Conservation (phyloP, 768 basidiomycete genomes). For the Saitozyma sp. region DNA sequence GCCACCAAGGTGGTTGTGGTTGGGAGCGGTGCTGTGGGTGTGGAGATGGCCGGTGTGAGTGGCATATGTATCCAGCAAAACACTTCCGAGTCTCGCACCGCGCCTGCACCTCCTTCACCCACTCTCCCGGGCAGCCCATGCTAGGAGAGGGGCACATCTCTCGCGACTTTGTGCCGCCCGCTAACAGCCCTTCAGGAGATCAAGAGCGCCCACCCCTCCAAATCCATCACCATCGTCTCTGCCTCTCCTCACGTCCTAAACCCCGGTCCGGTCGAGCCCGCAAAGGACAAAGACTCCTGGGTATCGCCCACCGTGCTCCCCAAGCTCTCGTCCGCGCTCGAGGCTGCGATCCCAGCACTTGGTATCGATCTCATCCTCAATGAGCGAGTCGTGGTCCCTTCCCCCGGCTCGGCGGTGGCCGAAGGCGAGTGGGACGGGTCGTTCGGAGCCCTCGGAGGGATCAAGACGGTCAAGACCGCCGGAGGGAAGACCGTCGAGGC, state of each 20-base stretch:
- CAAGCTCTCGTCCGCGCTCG: slow-evolving; percentile 38
- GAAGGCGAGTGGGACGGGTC: slow-evolving; percentile 31
- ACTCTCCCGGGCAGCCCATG: neutral
- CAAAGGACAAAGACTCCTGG: slow-evolving; percentile 8
- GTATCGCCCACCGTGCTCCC: slow-evolving; percentile 20
- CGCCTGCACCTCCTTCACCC: neutral
- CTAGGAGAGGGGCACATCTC: no score
- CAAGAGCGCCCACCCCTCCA: slow-evolving; percentile 19
- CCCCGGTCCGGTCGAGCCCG: slow-evolving; percentile 11
- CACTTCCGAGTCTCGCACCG: neutral
- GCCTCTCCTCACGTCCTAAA: slow-evolving; percentile 23
- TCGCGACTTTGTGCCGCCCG: no score
- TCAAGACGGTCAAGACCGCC: slow-evolving; percentile 24
- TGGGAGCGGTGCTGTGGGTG: slow-evolving; percentile 72
- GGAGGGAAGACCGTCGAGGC: slow-evolving; percentile 37
- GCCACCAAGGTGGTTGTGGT: slow-evolving; percentile 64
- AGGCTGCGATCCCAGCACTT: slow-evolving; percentile 22
- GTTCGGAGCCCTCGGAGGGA: slow-evolving; percentile 28
- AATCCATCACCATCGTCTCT: slow-evolving; percentile 44
- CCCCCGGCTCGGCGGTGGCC: slow-evolving; percentile 1
- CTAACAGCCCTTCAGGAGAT: slow-evolving; percentile 26
- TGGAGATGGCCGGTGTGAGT: slow-evolving; percentile 53
- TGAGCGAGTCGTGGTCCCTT: slow-evolving; percentile 30
- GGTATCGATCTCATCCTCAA: slow-evolving; percentile 39
- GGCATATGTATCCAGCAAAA: neutral